phyloP scores from a whole-genome alignment of 2,329 filamentous ascomycete genomes.

The Calonectria honghensis region DNA sequence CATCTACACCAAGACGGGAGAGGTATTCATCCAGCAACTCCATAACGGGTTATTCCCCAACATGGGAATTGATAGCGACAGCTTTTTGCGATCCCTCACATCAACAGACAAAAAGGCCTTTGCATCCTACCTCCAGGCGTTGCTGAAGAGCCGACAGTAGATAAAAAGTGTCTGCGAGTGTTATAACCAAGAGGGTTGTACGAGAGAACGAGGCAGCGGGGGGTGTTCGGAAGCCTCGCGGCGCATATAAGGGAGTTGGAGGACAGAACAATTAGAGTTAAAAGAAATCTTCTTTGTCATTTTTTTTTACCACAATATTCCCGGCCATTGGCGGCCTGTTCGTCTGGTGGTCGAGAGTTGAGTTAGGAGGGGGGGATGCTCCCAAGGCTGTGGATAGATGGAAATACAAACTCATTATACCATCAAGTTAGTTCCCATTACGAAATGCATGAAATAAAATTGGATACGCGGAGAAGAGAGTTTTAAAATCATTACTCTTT shows the following conservation, averaged over 20 bases:
- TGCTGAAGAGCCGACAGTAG: slow-evolving; percentile 69
- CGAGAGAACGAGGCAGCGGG: slow-evolving; percentile 38
- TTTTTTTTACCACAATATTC: slow-evolving; percentile 51
- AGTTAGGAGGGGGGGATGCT: slow-evolving; percentile 25
- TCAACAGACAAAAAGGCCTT: slow-evolving; percentile 77
- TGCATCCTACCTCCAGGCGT: slow-evolving; percentile 77
- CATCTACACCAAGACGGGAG: slow-evolving; percentile 93
- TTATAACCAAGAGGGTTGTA: slow-evolving; percentile 59
- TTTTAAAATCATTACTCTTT: neutral
- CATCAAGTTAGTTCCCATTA: neutral
- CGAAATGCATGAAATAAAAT: neutral
- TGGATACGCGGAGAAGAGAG: neutral
- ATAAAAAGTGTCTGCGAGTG: slow-evolving; percentile 17
- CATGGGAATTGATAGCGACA: slow-evolving; percentile 77
- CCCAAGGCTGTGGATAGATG: slow-evolving; percentile 32
- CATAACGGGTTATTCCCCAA: slow-evolving; percentile 78
- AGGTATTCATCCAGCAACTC: slow-evolving; percentile 83
- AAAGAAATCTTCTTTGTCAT: slow-evolving; percentile 55
- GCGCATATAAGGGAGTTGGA: slow-evolving; percentile 57
- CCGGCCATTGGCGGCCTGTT: slow-evolving; percentile 47
- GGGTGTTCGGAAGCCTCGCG: slow-evolving; percentile 51
- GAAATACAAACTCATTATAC: slow-evolving; percentile 34
- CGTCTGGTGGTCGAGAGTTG: slow-evolving; percentile 37
- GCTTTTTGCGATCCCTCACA: slow-evolving; percentile 76
- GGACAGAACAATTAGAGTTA: slow-evolving; percentile 55